Base-by-base conservation (phyloP, 495 filamentous ascomycete genomes). In the Daldinia bambusicola region DNA sequence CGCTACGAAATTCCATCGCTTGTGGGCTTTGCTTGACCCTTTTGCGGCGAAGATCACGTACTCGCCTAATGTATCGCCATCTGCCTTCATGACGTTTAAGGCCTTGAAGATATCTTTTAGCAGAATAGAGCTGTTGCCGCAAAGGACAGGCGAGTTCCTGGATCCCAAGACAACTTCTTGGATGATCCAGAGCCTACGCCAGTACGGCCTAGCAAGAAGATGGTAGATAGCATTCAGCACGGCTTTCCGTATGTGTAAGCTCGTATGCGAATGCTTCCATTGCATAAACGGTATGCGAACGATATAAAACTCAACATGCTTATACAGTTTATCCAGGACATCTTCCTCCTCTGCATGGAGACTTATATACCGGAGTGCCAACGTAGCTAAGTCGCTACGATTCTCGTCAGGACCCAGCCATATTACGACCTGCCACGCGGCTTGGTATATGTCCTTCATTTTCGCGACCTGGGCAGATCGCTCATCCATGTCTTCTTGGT, bases 131-230 rank as follows among this genome's bases (percentile, higher is more conserved):
- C 16, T 48, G 14, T 48, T 22, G 4, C 43, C 43, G 14, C 64
- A 67, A 14, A 67, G 45, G 31, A 67, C 64, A 55, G 64, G 64
- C 0, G 64, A 67, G 9, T 67, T 55, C 34, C 64, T 53, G 6
- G 66, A 52, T 7, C 70, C 70, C 5, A 73, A 26, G 7, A 65
- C 69, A 14, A 69, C 65, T 68, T 76, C 72, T 55, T 76, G 75
- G 26, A 76, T 62, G 34, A 73, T 69, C 72, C 75, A 75, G 6
- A 75, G 55, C 20, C 75, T 71, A 10, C 69, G 66, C 55, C 74
- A 76, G 30, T 73, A 73, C 20, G 66, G 53, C 14, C 70, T 57
- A 18, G 61, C 40, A 61, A 73, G 67, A 9, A 73, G 60, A 8
- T 63, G 45, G 30, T 68, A 26, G 4, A 73, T 53, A 8, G 70